Conservation (phyloP, 2,329 filamentous ascomycete genomes). For the Colletotrichum tropicicola region DNA sequence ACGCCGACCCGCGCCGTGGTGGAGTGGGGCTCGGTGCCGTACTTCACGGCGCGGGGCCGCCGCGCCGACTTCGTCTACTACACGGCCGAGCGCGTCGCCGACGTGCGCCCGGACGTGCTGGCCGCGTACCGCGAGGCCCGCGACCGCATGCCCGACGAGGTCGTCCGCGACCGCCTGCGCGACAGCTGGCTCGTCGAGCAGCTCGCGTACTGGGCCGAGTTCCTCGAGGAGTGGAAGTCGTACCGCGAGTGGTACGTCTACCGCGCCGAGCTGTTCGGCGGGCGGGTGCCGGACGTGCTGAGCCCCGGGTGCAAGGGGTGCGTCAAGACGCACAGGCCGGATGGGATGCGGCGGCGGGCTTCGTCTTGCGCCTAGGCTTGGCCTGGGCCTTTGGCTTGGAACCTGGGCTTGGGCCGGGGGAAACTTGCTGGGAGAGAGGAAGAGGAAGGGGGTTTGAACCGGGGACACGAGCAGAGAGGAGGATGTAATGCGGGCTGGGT, state of each 20-base stretch:
- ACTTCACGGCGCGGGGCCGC: constrained; percentile 30
- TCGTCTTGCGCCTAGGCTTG: constrained; percentile 13
- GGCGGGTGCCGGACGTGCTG: constrained; percentile 23
- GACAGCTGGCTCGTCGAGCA: constrained; percentile 33
- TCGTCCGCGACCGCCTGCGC: constrained; percentile 25
- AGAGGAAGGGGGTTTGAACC: background rate
- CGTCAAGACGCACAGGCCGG: constrained; percentile 25
- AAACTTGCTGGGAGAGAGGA: background rate
- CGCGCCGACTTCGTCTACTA: constrained; percentile 30
- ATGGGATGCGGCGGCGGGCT: constrained; percentile 17
- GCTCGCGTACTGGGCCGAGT: constrained; percentile 32
- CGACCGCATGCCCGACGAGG: constrained; percentile 8
- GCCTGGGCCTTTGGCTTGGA: background rate
- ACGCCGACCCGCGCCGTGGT: constrained; percentile 28
- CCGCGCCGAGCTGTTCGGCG: constrained; percentile 27
- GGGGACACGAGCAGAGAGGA: background rate
- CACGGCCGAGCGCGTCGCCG: constrained; percentile 23
- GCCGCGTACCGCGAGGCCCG: background rate
- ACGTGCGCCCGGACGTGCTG: constrained; percentile 29
- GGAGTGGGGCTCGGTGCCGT: constrained; percentile 29
- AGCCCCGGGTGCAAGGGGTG: constrained; percentile 25
- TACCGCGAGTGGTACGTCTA: constrained; percentile 32
- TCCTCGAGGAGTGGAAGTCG: constrained; percentile 32
- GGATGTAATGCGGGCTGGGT: constrained; percentile 16
- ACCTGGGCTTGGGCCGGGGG: too few relatives aligned